Evolutionary conservation across 2,329 filamentous ascomycete species (phyloP), one percentile per base, ranked within the genome.

Genomic region (Chaetomiaceae sp.): DNA sequence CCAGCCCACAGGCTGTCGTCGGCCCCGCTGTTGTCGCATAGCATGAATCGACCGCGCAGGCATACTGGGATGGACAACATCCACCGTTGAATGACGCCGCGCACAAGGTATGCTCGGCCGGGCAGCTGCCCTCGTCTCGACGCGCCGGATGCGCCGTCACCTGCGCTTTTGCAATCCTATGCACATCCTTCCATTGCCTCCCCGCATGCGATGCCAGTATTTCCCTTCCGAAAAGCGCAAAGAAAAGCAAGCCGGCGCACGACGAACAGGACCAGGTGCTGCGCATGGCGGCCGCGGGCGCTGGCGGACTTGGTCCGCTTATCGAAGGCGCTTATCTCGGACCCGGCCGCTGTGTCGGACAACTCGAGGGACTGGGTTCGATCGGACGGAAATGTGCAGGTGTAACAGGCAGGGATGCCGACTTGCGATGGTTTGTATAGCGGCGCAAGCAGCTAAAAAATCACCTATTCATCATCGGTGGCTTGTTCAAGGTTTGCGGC

Each of bases 51-150:
- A 54, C 42, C 9, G 48, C 53, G 33, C 60, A 62, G 3, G 38
- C 57, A 59, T 58, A 58, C 48, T 58, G 59, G 47, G 63, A 59
- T 5, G 62, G 66, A 33, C 68, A 70, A 52, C 68, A 70, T 14
- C 65, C 64, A 33, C 65, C 65, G 61, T 69, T 64, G n/a, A 74
- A 49, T 9, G 69, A 69, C 3, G 65, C 60, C 5, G 73, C 65
- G 43, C 75, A 77, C 11, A 66, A 56, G 16, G 61, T 63, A 20
- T 65, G 54, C 30, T 61, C 62, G 5, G 60, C 33, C 9, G 60
- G 57, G 42, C 67, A 69, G 20, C 51, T 52, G 21, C 56, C 54
- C 4, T 55, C 57, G 16, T 62, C 61, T 41, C 63, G 56, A 30
- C 54, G 58, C 36, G 44, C 21, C 20, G 55, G 55, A 13, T 54